Base-by-base conservation (phyloP, 352 stramenopile species). In the Phytophthora syringae region DNA sequence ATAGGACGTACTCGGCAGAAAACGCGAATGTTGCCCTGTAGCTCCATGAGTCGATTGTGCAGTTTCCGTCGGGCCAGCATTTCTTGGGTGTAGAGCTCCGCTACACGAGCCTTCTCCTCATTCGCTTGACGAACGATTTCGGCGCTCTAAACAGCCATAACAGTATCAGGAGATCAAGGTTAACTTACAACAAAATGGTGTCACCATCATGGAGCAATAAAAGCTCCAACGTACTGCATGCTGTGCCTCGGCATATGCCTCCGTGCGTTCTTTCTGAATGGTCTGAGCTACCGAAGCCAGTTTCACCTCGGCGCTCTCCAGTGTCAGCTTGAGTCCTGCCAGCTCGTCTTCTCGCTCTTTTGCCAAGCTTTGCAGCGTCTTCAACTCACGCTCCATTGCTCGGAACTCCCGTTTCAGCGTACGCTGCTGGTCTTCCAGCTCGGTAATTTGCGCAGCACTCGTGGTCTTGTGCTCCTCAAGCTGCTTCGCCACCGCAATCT, bases 21-120 rank as follows among this genome's bases (percentile, higher is more conserved):
- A 2, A 98, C 93, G 28, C 92, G 86, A 36, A 98, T 98, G 42
- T 98, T 98, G 11, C 93, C 94, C 51, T 96, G 88, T 2, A 98
- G 70, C 54, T 98, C 92, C 74, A 97, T 95, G 1, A 98, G 60
- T 27, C 85, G 76, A 45, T 98, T 97, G 66, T 97, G 90, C 10
- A 98, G 76, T 42, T 94, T 90, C 12, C 87, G 80, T 24, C 90
- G 74, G 9, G 81, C 74, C 64, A 90, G 62, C 52, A 94, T 67
- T 61, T 95, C 84, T 52, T 93, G 78, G 0, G 78, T 70, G 58
- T 95, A 93, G 5, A 95, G 59, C 25, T 88, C 74, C 0, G 79
- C 70, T 40, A 88, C 61, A 24, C 76, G 74, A 12, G 76, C 24
- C 42, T 92, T 94, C 43, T 95, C 86, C 7, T 78, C 79, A 30